phyloP scores from a whole-genome alignment of 2,329 filamentous ascomycete genomes.

The Plenodomus biglobosus region DNA sequence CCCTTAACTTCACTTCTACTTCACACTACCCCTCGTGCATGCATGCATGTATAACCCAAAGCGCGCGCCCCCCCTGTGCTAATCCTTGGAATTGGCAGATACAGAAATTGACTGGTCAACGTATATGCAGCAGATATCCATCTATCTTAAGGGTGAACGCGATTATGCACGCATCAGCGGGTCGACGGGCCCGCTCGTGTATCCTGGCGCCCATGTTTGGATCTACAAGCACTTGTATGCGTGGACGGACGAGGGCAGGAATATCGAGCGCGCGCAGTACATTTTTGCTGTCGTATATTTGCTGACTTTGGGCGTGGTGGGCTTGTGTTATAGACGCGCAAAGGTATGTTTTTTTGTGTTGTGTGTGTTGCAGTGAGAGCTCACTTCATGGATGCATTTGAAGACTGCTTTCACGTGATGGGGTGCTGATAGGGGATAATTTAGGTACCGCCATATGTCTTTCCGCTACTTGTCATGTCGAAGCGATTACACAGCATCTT shows the following conservation, averaged over 20 bases:
- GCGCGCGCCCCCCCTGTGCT: too few species aligned
- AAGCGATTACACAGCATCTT: slow-evolving; percentile 95
- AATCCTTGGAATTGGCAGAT: too few species aligned
- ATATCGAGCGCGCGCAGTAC: slow-evolving; percentile 80
- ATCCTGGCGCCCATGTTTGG: slow-evolving; percentile 92
- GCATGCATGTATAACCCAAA: too few species aligned
- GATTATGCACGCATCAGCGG: slow-evolving; percentile 86
- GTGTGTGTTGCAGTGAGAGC: too few species aligned
- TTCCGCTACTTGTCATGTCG: slow-evolving; percentile 81
- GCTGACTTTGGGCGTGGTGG: slow-evolving; percentile 70
- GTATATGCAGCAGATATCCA: slow-evolving; percentile 90
- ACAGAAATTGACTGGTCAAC: slow-evolving; percentile 98
- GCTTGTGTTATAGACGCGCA: slow-evolving; percentile 77
- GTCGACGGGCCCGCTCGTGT: slow-evolving; percentile 89
- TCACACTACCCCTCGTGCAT: too few species aligned
- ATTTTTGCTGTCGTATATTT: slow-evolving; percentile 83
- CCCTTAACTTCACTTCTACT: too few species aligned
- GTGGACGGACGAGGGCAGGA: slow-evolving; percentile 71
- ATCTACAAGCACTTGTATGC: slow-evolving; percentile 79
- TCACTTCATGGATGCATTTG: too few species aligned
- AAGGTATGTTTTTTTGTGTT: slow-evolving; percentile 62
- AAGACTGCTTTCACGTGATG: too few species aligned
- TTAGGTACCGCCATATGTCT: slow-evolving; percentile 80
- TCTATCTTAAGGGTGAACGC: slow-evolving; percentile 80
- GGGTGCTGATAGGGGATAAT: not conserved